Evolutionary conservation across 495 filamentous ascomycete species (phyloP).

Genomic region (Xylaria acuta): DNA sequence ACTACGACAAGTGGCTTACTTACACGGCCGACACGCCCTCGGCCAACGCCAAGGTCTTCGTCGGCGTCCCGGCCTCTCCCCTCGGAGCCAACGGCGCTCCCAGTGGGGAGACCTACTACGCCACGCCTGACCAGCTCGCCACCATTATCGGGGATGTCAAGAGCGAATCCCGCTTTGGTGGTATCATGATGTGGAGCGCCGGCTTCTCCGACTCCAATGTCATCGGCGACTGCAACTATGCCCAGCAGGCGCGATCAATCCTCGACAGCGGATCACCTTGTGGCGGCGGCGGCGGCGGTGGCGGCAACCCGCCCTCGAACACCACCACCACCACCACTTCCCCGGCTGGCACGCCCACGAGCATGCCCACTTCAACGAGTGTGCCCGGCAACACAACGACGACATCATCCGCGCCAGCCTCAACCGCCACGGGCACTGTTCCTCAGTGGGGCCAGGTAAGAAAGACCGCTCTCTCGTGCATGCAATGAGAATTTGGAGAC

Average conservation of each 20-base stretch:
- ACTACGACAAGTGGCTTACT: constrained; percentile 54
- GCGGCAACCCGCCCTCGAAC: neutral
- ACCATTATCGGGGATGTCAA: constrained; percentile 41
- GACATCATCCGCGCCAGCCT: constrained; percentile 15
- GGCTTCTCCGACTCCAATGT: constrained; percentile 52
- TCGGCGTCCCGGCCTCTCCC: constrained; percentile 54
- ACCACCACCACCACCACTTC: neutral
- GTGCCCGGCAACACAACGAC: neutral
- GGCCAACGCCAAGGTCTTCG: constrained; percentile 52
- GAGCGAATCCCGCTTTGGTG: constrained; percentile 52
- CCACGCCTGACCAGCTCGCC: constrained; percentile 47
- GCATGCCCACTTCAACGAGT: neutral
- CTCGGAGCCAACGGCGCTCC: constrained; percentile 49
- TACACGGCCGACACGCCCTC: constrained; percentile 49
- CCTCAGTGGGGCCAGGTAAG: constrained; percentile 35
- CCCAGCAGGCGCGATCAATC: constrained; percentile 45
- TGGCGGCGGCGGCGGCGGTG: constrained; percentile 19
- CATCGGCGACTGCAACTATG: constrained; percentile 51
- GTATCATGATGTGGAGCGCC: constrained; percentile 63
- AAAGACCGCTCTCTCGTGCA: neutral
- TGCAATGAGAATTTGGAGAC: neutral
- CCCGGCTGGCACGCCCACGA: neutral
- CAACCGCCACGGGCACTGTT: constrained; percentile 25
- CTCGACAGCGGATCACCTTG: constrained; percentile 34
- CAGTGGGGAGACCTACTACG: constrained; percentile 52